Conservation (phyloP, 2,329 filamentous ascomycete species). For the Akanthomyces uredinophilus region DNA sequence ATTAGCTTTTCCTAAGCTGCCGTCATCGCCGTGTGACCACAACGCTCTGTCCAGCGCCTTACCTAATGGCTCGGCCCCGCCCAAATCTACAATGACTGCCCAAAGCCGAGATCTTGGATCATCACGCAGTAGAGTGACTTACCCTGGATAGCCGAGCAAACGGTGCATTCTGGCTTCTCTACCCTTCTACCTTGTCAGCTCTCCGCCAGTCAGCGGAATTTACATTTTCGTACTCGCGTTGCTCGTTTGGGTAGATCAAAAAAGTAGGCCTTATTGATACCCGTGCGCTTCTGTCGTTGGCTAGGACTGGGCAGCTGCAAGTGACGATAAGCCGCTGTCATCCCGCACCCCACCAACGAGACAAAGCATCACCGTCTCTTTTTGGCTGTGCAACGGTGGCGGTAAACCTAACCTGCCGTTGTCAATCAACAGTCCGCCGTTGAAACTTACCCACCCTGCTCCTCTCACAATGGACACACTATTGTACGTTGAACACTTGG, state of each 20-base stretch:
- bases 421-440: neutral
- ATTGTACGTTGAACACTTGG: constrained; percentile 22
- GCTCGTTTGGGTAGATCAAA: neutral
- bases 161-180: neutral
- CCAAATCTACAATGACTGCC: neutral
- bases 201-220: neutral
- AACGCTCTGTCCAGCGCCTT: neutral
- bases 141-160: constrained; percentile 6
- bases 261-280: neutral
- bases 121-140: neutral
- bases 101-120: constrained; percentile 7
- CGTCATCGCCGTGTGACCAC: neutral
- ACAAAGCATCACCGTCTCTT: neutral
- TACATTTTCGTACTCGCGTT: no score
- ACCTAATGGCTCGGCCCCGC: constrained; percentile 1
- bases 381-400: neutral
- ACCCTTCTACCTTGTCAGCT: neutral
- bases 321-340: constrained; percentile 5
- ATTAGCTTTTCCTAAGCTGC: neutral
- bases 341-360: constrained; percentile 7
- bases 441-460: neutral
- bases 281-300: neutral
- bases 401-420: neutral
- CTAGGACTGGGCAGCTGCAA: neutral
- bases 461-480: constrained; percentile 26